Percentiles rank a stretch among this genome's conserved stretches.
Conservation (phyloP, 1,284 basidiomycete species). For the Pseudozyma tsukubaensis region DNA sequence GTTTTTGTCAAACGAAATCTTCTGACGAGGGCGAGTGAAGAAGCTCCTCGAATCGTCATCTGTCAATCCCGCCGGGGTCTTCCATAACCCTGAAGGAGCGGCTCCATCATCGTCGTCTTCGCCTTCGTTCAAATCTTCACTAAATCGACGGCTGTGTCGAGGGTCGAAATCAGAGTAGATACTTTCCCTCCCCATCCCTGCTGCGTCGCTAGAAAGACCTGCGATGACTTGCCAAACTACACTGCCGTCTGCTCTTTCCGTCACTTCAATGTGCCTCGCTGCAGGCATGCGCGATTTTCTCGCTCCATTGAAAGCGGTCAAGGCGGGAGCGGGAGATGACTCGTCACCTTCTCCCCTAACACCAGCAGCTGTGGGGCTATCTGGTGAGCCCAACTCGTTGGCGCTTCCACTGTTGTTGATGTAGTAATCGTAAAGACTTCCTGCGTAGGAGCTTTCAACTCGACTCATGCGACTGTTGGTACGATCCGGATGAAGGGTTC, state of each 20-base stretch:
- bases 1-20: background rate
- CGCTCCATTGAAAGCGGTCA: background rate
- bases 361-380: no score
- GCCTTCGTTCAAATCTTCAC: conserved; percentile 4
- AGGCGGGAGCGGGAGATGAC: no score
- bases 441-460: conserved; percentile 49
- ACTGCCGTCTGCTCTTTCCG: conserved; percentile 60
- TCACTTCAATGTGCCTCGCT: conserved; percentile 59
- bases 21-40: conserved; percentile 38
- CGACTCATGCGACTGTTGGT: conserved; percentile 11
- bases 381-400: conserved; percentile 20
- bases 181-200: no score
- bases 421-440: conserved; percentile 62
- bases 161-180: no score
- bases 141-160: conserved; percentile 22
- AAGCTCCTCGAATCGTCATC: conserved; percentile 54
- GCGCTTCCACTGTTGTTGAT: conserved; percentile 18
- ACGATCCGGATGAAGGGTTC: conserved; percentile 24
- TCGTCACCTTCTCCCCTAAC: background rate
- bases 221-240: conserved; percentile 65
- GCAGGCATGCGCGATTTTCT: conserved; percentile 16
- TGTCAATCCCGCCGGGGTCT: conserved; percentile 37
- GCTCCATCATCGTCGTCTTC: background rate
- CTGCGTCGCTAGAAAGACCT: conserved; percentile 51
- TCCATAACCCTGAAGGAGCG: no score